A percentile compares a stretch with the other conserved stretches of the same genome.
Conservation (phyloP, 73 alveolate genomes). For the Paramecium tetraurelia region DNA sequence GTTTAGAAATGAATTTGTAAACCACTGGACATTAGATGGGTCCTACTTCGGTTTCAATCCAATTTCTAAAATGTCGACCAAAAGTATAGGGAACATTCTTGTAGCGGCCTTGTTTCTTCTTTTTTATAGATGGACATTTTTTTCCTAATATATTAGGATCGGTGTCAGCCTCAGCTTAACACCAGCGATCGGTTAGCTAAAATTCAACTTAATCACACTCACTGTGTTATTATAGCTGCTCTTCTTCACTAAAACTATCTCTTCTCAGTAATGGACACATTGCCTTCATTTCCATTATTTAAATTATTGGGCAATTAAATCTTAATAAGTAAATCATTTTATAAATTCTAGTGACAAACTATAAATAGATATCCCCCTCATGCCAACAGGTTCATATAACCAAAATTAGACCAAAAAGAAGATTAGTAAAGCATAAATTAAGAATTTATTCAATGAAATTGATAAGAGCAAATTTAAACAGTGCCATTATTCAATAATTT, state of each 20-base stretch:
- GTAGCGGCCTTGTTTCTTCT: constrained; percentile 1
- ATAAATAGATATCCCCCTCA: not conserved
- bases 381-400: not conserved
- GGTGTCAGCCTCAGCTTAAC: constrained; percentile 44
- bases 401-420: not conserved
- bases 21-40: not conserved
- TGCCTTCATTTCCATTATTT: not conserved
- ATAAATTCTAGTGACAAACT: not conserved
- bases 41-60: not conserved
- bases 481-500: too few relatives aligned
- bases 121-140: not conserved
- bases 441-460: not conserved
- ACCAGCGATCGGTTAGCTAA: not conserved
- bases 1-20: not conserved
- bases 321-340: not conserved
- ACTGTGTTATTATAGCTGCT: not conserved
- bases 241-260: constrained; percentile 6
- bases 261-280: constrained; percentile 21
- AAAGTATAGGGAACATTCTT: constrained; percentile 28
- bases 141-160: not conserved
- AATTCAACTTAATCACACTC: constrained; percentile 32
- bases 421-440: too few relatives aligned
- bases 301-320: not conserved
- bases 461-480: not conserved
- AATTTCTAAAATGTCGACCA: constrained; percentile 9